Percentiles rank a stretch among this genome's conserved stretches.
phyloP scores from a whole-genome alignment of 106 monocot species.

The Apostasia shenzhenica region DNA sequence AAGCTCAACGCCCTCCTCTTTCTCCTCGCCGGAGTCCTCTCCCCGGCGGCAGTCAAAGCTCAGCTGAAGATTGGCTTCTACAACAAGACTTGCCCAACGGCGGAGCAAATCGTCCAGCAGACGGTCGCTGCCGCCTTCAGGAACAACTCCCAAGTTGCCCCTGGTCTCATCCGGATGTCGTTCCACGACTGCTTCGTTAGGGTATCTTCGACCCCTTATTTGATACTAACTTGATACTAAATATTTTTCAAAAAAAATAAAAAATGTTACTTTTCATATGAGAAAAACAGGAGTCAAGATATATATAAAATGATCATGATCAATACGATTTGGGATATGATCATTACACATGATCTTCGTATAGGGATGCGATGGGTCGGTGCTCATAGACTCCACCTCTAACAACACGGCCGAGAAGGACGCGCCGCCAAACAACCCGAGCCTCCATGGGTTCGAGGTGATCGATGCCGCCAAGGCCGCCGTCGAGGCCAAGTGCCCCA shows the following conservation, averaged over 20 bases:
- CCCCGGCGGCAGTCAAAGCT: not conserved
- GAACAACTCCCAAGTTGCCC: constrained; percentile 27
- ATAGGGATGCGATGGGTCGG: constrained; percentile 48
- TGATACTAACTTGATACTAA: too few relatives aligned
- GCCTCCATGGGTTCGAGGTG: constrained; percentile 49
- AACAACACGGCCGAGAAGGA: constrained; percentile 30
- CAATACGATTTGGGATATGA: not conserved
- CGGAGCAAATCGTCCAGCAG: constrained; percentile 33
- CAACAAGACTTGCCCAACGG: constrained; percentile 29
- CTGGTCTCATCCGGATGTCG: constrained; percentile 55
- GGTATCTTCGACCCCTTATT: constrained; percentile 12
- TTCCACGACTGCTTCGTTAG: constrained; percentile 73
- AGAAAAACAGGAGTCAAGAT: too few relatives aligned
- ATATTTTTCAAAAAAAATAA: too few relatives aligned
- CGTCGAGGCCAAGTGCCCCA: constrained; percentile 28
- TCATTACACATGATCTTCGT: not conserved
- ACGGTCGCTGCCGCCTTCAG: constrained; percentile 29
- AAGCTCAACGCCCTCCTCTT: not conserved
- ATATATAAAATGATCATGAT: not conserved
- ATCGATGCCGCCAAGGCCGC: constrained; percentile 34
- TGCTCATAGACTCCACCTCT: constrained; percentile 30
- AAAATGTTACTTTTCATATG: too few relatives aligned
- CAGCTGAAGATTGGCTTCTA: constrained; percentile 48
- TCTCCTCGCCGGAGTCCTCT: not conserved
- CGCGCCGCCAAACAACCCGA: constrained; percentile 29